These are phyloP conservation scores for Arachnopeziza araneosa DNA, from an alignment of 2,329 filamentous ascomycete genomes.

Conservation along the genomic window DNA sequence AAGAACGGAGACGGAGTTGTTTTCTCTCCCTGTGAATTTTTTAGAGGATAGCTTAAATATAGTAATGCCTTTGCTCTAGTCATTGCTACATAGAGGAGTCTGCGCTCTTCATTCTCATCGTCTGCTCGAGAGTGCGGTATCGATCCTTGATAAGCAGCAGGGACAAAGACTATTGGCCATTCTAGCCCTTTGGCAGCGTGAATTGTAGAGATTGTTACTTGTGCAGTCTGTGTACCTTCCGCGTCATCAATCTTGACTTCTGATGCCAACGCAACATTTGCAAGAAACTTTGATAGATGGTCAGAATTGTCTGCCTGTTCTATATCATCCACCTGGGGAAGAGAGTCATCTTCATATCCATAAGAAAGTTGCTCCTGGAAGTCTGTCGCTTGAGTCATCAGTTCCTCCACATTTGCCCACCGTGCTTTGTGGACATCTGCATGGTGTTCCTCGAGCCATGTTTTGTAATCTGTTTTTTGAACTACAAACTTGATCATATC, in stretches of 20 bases:
- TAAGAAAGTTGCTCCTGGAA: conserved; percentile 39
- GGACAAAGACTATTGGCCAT: conserved; percentile 93
- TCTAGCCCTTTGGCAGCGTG: conserved; percentile 94
- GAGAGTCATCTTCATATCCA: conserved; percentile 44
- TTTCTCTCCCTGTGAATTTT: conserved; percentile 56
- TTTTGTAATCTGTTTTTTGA: conserved; percentile 64
- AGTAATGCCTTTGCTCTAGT: conserved; percentile 82
- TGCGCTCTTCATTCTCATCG: conserved; percentile 79
- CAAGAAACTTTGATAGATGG: conserved; percentile 71
- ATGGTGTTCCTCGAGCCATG: conserved; percentile 67
- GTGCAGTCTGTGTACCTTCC: conserved; percentile 48
- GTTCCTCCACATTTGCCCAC: conserved; percentile 86
- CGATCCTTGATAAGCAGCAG: conserved; percentile 81
- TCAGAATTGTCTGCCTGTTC: conserved; percentile 62
- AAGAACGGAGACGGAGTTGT: conserved; percentile 71
- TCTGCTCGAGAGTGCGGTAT: conserved; percentile 87
- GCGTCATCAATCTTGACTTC: conserved; percentile 64
- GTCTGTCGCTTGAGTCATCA: conserved; percentile 74
- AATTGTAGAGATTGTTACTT: conserved; percentile 91
- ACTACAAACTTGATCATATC: conserved; percentile 48
- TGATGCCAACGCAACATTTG: conserved; percentile 81
- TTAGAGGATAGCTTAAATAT: conserved; percentile 76
- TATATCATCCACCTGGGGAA: conserved; percentile 65
- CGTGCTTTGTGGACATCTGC: conserved; percentile 69
- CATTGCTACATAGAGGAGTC: conserved; percentile 93